Conservation (phyloP, 352 stramenopile genomes). For the Phytophthora niederhauseri region DNA sequence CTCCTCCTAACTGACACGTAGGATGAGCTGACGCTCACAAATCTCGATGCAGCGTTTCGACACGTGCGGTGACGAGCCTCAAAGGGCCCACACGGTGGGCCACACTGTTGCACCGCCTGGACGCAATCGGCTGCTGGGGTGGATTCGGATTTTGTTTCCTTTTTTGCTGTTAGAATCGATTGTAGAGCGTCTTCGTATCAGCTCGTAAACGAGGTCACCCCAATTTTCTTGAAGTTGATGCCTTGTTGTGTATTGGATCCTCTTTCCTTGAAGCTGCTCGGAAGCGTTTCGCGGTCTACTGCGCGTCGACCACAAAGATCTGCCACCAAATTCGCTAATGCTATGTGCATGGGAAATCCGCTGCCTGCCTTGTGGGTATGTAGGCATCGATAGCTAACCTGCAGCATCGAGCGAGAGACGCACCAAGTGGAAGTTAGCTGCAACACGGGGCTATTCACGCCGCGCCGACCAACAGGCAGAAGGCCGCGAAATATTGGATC, state of each 20-base stretch:
- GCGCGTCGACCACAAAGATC: slow-evolving; percentile 1
- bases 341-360: neutral
- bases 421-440: neutral
- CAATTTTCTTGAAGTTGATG: neutral
- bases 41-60: neutral
- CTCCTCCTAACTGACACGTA: neutral
- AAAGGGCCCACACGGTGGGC: neutral
- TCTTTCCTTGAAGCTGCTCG: slow-evolving; percentile 1
- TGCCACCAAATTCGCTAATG: neutral
- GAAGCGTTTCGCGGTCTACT: neutral
- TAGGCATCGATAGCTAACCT: neutral
- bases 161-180: slow-evolving; percentile 1
- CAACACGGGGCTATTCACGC: neutral
- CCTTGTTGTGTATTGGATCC: neutral
- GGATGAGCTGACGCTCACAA: neutral
- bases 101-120: neutral
- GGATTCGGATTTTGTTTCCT: neutral
- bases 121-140: neutral
- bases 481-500: slow-evolving; percentile 15
- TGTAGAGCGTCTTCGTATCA: neutral
- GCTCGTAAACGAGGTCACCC: neutral
- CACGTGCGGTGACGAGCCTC: neutral
- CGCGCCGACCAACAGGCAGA: neutral
- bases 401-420: neutral
- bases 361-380: neutral